Evolutionary conservation across 148 eudicot species (phyloP), one percentile per base, ranked within the genome.

Genomic region (Hydrangea macrophylla): DNA sequence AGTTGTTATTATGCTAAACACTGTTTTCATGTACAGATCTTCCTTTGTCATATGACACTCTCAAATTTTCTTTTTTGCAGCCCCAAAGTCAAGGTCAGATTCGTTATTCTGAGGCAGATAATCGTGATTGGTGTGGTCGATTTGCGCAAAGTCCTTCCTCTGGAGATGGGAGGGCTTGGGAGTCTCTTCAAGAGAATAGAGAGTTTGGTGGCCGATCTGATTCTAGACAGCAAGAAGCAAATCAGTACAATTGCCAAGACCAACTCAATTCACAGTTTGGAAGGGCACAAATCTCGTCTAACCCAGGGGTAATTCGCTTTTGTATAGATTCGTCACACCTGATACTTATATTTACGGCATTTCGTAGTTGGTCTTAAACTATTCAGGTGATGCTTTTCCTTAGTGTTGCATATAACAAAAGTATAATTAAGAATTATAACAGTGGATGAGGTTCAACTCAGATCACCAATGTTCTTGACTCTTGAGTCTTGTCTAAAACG

Each of bases 111-210:
- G 96, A 87, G 64, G 84, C 84, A 35, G 90, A 87, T 75, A 80
- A 67, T 69, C 88, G 96, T 59, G 90, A 87, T 71, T 90, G 96
- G 96, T 92, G 92, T 68, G 85, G 72, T 56, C 86, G 92, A 32
- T 64, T 90, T 71, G 67, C 83, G 7, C 95, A 68, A 62, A 48
- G 70, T 24, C 17, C 85, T 37, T 35, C 80, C 24, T 76, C 88
- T 33, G 72, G 72, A 2, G 96, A 84, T 75, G 92, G 86, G 82
- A 84, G 86, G 65, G 82, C 95, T 31, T 84, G 92, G 90, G 96
- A 85, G 7, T 70, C 86, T 7, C 71, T 80, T 31, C 81, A 75
- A 27, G 89, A 83, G n/a, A 70, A 40, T 71, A 80, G 86, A 73
- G 92, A 86, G 54, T 71, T 68, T 76, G 67, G 69, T 60, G 76